A percentile compares a stretch with the other conserved stretches of the same genome.
phyloP scores from a whole-genome alignment of 495 filamentous ascomycete genomes.

The Chaetomium fimeti region DNA sequence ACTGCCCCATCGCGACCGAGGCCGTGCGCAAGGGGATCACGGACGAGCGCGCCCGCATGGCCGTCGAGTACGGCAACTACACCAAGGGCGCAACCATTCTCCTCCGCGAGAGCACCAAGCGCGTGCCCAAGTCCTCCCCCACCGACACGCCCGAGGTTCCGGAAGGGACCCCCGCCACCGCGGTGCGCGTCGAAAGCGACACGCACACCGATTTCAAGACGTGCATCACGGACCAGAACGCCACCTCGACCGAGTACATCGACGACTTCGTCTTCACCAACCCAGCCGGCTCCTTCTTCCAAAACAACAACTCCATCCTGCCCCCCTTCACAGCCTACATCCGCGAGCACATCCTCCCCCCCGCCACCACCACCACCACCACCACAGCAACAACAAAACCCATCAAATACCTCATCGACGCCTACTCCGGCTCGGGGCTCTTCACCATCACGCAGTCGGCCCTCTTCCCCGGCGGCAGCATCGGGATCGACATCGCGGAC shows the following conservation, averaged over 20 bases:
- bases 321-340: constrained; percentile 85
- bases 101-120: constrained; percentile 78
- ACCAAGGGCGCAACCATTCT: constrained; percentile 81
- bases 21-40: constrained; percentile 73
- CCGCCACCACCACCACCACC: constrained; percentile 29
- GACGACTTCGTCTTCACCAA: constrained; percentile 83
- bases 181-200: constrained; percentile 37
- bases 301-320: constrained; percentile 99
- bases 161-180: constrained; percentile 26
- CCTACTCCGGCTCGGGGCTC: constrained; percentile 94
- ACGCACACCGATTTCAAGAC: constrained; percentile 72
- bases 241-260: constrained; percentile 77
- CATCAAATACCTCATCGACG: constrained; percentile 88
- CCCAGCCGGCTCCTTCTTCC: constrained; percentile 92
- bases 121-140: constrained; percentile 55
- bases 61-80: constrained; percentile 66
- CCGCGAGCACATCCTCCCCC: constrained; percentile 70
- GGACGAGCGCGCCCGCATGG: constrained; percentile 68
- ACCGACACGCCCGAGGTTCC: constrained; percentile 20
- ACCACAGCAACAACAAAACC: constrained; percentile 11
- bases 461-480: constrained; percentile 59
- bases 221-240: constrained; percentile 83
- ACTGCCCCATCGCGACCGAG: constrained; percentile 92
- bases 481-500: constrained; percentile 56
- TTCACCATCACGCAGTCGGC: constrained; percentile 92